Evolutionary conservation across 495 filamentous ascomycete genomes (phyloP).

Genomic region (Immersiella caudata): DNA sequence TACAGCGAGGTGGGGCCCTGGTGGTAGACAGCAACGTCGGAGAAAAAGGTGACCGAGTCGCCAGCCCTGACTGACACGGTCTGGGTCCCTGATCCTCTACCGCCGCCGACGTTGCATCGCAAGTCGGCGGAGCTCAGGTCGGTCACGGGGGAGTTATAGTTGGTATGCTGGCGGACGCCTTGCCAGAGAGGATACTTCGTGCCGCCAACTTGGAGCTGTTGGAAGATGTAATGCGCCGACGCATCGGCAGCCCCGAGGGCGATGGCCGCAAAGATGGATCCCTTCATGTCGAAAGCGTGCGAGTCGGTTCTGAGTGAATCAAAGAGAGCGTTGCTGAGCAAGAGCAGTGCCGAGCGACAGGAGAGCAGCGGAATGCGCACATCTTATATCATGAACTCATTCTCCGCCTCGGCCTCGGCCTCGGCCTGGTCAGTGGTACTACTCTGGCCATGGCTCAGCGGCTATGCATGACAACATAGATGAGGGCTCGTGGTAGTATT

Average conservation of each 20-base stretch:
- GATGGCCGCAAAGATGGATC: conserved; percentile 37
- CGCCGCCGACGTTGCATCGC: conserved; percentile 59
- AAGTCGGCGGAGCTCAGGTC: conserved; percentile 57
- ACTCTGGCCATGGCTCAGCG: neutral
- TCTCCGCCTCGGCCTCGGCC: neutral
- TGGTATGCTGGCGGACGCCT: conserved; percentile 59
- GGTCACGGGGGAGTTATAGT: conserved; percentile 64
- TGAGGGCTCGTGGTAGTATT: neutral
- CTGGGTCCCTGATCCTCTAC: conserved; percentile 47
- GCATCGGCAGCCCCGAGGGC: conserved; percentile 43
- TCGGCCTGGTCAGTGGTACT: neutral
- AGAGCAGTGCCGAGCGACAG: neutral
- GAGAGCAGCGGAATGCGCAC: neutral
- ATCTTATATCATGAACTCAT: neutral
- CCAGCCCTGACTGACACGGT: conserved; percentile 55
- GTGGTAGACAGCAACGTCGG: conserved; percentile 61
- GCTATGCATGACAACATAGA: neutral
- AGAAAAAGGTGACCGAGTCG: conserved; percentile 52
- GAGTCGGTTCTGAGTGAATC: neutral
- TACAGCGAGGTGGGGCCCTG: conserved; percentile 59
- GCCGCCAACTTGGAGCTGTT: conserved; percentile 49
- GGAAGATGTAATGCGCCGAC: conserved; percentile 57
- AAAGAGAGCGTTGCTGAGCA: neutral
- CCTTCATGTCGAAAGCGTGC: conserved; percentile 41
- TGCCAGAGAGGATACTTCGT: conserved; percentile 49